Evolutionary conservation across 352 stramenopile species (phyloP).

Genomic region (Thalassiosira livingstoniorum): DNA sequence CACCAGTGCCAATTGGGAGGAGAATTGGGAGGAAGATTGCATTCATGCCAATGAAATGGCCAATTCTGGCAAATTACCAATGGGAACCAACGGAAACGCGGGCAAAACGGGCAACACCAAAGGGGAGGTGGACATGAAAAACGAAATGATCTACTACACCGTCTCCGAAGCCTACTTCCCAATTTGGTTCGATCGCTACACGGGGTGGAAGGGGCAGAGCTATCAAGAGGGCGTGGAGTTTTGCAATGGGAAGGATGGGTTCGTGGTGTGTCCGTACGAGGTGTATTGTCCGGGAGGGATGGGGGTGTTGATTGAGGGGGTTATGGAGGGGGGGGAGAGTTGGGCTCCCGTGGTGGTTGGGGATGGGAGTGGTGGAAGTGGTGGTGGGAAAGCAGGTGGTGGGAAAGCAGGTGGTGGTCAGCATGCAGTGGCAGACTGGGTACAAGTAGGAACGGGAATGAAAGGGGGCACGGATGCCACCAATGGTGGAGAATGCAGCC

Average conservation of each 20-base stretch:
- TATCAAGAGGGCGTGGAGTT: conserved; percentile 50
- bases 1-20: too few relatives aligned
- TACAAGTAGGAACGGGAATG: conserved; percentile 15
- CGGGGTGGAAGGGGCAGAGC: conserved; percentile 45
- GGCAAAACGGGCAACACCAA: too few relatives aligned
- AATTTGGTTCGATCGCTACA: conserved; percentile 49
- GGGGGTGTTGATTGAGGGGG: conserved; percentile 10
- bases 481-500: background rate
- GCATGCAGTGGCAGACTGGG: background rate
- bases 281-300: conserved; percentile 50
- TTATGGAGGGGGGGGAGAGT: conserved; percentile 33
- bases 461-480: too few relatives aligned
- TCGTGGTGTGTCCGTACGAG: conserved; percentile 54
- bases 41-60: too few relatives aligned
- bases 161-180: conserved; percentile 22
- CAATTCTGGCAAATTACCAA: too few relatives aligned
- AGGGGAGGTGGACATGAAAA: background rate
- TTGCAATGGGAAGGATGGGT: conserved; percentile 44
- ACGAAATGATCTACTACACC: conserved; percentile 6
- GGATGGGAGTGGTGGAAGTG: conserved; percentile 11
- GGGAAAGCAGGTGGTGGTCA: background rate
- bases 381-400: background rate
- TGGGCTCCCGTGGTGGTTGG: conserved; percentile 41
- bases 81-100: too few relatives aligned
- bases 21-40: too few relatives aligned